Conservation (phyloP, 805 yeast species). For the Danielozyma ontarioensis region DNA sequence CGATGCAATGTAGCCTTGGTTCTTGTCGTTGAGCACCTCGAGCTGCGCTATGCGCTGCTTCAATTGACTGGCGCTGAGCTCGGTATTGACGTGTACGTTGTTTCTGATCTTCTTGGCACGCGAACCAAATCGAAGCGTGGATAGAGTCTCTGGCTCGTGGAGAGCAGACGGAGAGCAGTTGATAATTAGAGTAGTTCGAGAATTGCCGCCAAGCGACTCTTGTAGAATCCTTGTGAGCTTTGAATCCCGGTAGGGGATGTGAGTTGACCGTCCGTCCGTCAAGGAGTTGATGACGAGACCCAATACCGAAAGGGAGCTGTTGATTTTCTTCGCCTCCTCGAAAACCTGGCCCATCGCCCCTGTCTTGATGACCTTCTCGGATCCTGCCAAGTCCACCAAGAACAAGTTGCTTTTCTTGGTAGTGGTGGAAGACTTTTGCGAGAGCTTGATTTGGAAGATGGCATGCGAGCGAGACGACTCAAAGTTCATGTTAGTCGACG, state of each 20-base stretch:
- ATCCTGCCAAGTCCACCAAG: constrained; percentile 82
- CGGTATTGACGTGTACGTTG: constrained; percentile 58
- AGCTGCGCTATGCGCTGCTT: constrained; percentile 33
- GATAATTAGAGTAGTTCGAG: constrained; percentile 67
- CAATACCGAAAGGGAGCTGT: constrained; percentile 68
- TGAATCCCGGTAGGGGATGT: constrained; percentile 74
- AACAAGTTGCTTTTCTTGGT: constrained; percentile 60
- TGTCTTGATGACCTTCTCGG: constrained; percentile 73
- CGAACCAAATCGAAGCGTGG: constrained; percentile 69
- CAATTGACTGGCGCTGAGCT: constrained; percentile 47
- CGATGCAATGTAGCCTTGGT: constrained; percentile 27
- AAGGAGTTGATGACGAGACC: constrained; percentile 80
- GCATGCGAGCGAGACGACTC: constrained; percentile 80
- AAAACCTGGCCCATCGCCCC: constrained; percentile 71
- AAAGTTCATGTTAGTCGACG: constrained; percentile 63
- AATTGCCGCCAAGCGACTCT: constrained; percentile 79
- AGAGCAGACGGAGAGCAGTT: constrained; percentile 62
- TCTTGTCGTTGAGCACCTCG: constrained; percentile 26
- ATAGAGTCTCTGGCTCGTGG: constrained; percentile 60
- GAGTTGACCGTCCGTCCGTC: constrained; percentile 61
- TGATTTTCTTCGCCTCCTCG: constrained; percentile 83
- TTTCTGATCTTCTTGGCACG: constrained; percentile 68
- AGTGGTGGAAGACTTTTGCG: constrained; percentile 61
- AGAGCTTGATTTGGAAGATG: constrained; percentile 62
- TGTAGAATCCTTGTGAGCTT: constrained; percentile 73